Percentiles rank a stretch among this genome's conserved stretches.
Conservation (phyloP, 345 rosid species). For the Corchorus capsularis region DNA sequence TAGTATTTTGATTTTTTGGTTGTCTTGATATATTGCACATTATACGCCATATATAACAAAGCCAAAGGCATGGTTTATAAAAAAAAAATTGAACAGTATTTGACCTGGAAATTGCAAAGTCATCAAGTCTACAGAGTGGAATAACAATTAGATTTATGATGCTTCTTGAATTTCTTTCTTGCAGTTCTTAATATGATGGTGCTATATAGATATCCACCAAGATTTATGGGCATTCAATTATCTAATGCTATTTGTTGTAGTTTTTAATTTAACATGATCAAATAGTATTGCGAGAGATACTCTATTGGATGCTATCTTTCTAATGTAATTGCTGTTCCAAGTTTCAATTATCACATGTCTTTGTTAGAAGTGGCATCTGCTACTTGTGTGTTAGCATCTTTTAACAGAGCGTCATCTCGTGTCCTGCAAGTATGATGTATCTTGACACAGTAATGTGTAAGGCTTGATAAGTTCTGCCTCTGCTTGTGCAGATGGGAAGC, state of each 20-base stretch:
- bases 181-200: background rate
- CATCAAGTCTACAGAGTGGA: background rate
- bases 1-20: background rate
- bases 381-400: background rate
- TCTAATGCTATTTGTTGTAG: background rate
- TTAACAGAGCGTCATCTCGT: background rate
- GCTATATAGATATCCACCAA: background rate
- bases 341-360: background rate
- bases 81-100: background rate
- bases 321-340: background rate
- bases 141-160: background rate
- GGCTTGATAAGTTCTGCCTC: slow-evolving; percentile 24
- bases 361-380: background rate
- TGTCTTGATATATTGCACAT: slow-evolving; percentile 3
- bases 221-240: background rate
- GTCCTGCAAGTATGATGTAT: background rate
- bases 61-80: background rate
- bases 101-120: background rate
- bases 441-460: slow-evolving; percentile 3
- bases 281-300: background rate
- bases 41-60: background rate
- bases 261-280: background rate
- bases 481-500: slow-evolving; percentile 66
- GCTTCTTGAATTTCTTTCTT: background rate
- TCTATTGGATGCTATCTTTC: background rate